A percentile compares a stretch with the other conserved stretches of the same genome.
phyloP scores from a whole-genome alignment of 2,329 filamentous ascomycete genomes.

The Phialemonium atrogriseum region DNA sequence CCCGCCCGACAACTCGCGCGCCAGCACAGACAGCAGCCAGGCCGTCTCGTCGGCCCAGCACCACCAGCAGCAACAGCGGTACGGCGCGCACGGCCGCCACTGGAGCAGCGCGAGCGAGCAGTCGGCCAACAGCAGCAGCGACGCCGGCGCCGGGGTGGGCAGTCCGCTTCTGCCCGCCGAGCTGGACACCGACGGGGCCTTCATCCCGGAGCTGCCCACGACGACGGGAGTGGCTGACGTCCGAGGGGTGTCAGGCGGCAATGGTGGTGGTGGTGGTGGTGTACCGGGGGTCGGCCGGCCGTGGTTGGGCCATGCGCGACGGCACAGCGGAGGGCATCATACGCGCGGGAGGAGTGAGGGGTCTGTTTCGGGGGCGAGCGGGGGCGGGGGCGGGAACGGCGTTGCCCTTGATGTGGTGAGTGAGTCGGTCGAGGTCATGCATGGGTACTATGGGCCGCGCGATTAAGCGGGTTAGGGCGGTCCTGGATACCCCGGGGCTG shows the following conservation, averaged over 20 bases:
- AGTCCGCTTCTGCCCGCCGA: constrained; percentile 24
- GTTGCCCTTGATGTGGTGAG: constrained; percentile 26
- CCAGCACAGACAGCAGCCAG: constrained; percentile 32
- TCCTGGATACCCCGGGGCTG: no score
- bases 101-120: constrained; percentile 35
- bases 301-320: constrained; percentile 15
- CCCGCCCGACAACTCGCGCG: constrained; percentile 14
- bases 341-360: no score
- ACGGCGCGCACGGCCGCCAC: constrained; percentile 34
- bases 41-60: constrained; percentile 11
- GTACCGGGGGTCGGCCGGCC: constrained; percentile 11
- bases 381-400: constrained; percentile 14
- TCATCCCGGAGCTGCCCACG: constrained; percentile 28
- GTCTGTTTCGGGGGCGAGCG: constrained; percentile 9
- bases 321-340: no score
- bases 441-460: constrained; percentile 37
- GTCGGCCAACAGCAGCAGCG: constrained; percentile 24
- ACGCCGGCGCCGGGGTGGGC: constrained; percentile 12
- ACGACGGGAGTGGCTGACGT: constrained; percentile 13
- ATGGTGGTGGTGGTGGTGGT: background rate
- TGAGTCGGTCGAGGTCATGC: constrained; percentile 31
- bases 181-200: constrained; percentile 24
- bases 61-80: no score
- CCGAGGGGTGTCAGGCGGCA: constrained; percentile 8
- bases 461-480: no score